Evolutionary conservation across 2,329 filamentous ascomycete species (phyloP).

Genomic region (Albophoma yamanashiensis): DNA sequence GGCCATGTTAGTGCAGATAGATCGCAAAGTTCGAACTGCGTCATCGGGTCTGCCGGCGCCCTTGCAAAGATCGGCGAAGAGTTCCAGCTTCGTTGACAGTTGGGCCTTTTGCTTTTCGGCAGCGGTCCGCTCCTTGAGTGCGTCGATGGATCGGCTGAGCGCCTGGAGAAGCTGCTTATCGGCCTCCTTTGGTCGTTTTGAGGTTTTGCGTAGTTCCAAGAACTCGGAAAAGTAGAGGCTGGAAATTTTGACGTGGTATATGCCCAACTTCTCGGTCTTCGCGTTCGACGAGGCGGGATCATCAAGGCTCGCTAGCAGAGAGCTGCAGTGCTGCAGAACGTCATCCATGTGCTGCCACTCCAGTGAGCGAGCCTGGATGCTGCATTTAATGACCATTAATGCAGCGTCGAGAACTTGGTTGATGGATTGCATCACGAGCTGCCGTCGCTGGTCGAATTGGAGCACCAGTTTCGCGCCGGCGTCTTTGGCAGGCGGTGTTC

Average conservation of each 20-base stretch:
- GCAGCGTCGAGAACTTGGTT: slow-evolving; percentile 49
- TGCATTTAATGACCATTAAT: slow-evolving; percentile 42
- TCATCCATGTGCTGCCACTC: slow-evolving; percentile 47
- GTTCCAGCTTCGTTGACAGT: slow-evolving; percentile 53
- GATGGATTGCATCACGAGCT: slow-evolving; percentile 40
- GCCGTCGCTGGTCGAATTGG: slow-evolving; percentile 50
- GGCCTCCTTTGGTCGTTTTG: slow-evolving; percentile 22
- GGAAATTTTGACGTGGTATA: slow-evolving; percentile 55
- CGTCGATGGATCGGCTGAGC: slow-evolving; percentile 53
- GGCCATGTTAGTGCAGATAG: slow-evolving; percentile 52
- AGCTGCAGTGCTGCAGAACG: slow-evolving; percentile 43
- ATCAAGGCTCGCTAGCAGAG: slow-evolving; percentile 42
- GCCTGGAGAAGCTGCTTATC: slow-evolving; percentile 39
- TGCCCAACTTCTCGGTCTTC: slow-evolving; percentile 22
- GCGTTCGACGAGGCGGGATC: slow-evolving; percentile 20
- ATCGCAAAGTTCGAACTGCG: slow-evolving; percentile 45
- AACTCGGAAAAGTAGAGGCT: slow-evolving; percentile 61
- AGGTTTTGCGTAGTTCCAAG: slow-evolving; percentile 35
- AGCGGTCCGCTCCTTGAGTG: slow-evolving; percentile 41
- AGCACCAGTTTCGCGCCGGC: slow-evolving; percentile 45
- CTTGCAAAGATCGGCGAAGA: slow-evolving; percentile 51
- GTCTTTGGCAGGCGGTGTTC: slow-evolving; percentile 40
- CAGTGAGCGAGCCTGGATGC: slow-evolving; percentile 34
- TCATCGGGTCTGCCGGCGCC: slow-evolving; percentile 41
- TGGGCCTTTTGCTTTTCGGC: slow-evolving; percentile 49